Conservation (phyloP, 805 yeast genomes). For the Kodamaea neixiangensis region DNA sequence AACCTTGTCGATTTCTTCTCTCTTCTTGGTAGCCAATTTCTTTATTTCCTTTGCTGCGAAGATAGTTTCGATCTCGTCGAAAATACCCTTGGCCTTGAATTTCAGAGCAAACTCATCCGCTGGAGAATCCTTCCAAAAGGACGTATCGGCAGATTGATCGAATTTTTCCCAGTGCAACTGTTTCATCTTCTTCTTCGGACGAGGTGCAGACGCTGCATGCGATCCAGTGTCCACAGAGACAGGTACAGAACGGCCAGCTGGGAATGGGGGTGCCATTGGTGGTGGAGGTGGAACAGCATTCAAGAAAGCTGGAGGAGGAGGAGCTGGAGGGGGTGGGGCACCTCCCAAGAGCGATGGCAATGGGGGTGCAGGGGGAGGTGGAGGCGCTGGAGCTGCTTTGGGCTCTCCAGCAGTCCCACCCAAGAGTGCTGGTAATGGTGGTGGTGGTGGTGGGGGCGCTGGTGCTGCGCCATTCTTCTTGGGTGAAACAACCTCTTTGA, state of each 20-base stretch:
- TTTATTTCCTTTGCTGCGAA: conserved; percentile 59
- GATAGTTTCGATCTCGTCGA: conserved; percentile 60
- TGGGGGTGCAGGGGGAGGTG: conserved; percentile 35
- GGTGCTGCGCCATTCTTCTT: background rate
- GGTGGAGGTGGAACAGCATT: conserved; percentile 21
- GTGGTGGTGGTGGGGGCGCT: conserved; percentile 8
- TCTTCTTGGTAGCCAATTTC: conserved; percentile 45
- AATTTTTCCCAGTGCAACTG: conserved; percentile 85
- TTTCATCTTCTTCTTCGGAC: conserved; percentile 62
- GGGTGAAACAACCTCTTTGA: background rate
- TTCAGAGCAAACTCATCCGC: conserved; percentile 48
- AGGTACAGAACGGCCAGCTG: conserved; percentile 15
- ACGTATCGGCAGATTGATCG: conserved; percentile 49
- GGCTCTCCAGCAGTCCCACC: conserved; percentile 4
- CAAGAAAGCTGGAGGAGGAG: conserved; percentile 16
- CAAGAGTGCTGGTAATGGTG: conserved; percentile 7
- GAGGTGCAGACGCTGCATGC: conserved; percentile 51
- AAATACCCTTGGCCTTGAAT: conserved; percentile 59
- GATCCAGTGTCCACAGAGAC: conserved; percentile 23
- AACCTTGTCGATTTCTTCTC: conserved; percentile 47
- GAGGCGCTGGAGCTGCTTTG: conserved; percentile 21
- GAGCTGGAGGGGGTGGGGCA: conserved; percentile 16
- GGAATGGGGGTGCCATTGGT: conserved; percentile 25
- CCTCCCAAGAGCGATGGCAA: conserved; percentile 5
- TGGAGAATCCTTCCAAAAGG: conserved; percentile 61